Evolutionary conservation across 768 basidiomycete genomes (phyloP).

Genomic region (Antrodiella citrinella): DNA sequence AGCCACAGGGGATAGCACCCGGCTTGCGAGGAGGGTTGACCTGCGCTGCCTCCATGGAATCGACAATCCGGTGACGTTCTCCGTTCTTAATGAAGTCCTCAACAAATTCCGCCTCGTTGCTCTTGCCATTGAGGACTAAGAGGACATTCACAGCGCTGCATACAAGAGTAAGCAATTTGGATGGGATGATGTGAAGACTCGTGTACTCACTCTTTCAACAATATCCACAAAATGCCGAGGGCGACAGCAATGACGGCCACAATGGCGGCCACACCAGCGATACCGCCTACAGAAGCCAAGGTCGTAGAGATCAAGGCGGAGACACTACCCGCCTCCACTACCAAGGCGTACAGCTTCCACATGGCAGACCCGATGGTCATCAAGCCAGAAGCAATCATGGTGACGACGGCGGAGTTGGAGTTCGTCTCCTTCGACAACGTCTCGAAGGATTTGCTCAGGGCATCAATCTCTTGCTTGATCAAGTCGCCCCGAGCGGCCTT

Average conservation of each 20-base stretch:
- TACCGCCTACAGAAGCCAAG: background rate
- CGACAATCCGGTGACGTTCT: constrained; percentile 1
- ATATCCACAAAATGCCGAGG: no score
- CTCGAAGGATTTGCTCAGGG: background rate
- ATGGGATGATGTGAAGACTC: background rate
- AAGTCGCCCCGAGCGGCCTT: background rate
- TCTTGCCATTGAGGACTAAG: background rate
- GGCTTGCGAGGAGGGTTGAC: background rate
- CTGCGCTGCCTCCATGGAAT: background rate
- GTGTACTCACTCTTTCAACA: background rate
- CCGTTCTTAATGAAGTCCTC: constrained; percentile 3
- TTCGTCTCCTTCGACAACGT: constrained; percentile 5
- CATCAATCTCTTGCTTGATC: constrained; percentile 2
- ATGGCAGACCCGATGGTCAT: constrained; percentile 1
- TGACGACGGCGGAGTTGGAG: background rate
- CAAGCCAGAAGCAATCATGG: constrained; percentile 3
- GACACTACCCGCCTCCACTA: background rate
- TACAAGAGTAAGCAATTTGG: background rate
- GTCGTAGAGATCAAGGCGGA: background rate
- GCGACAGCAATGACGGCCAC: background rate
- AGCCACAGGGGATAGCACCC: background rate
- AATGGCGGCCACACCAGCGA: background rate
- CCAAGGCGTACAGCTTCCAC: background rate
- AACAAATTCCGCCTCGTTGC: background rate
- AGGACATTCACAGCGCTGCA: constrained; percentile 2